Conservation (phyloP, 2,329 filamentous ascomycete genomes). For the Stachybotrys chlorohalonatus region DNA sequence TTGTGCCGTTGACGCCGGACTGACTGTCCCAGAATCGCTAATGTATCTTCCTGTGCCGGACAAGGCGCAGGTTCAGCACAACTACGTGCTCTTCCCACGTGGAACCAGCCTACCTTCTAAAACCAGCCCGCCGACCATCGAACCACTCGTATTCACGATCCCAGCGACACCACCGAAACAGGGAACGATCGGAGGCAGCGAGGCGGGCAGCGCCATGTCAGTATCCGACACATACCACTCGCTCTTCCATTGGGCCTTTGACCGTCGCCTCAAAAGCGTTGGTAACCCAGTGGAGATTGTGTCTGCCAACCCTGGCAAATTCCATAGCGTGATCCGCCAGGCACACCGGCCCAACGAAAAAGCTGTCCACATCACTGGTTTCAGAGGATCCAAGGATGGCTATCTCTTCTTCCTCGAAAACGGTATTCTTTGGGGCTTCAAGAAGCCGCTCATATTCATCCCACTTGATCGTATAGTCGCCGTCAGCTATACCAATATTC, state of each 20-base stretch:
- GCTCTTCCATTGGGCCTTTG: constrained; percentile 53
- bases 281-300: constrained; percentile 40
- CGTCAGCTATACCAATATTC: constrained; percentile 58
- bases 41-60: constrained; percentile 58
- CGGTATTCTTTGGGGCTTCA: constrained; percentile 62
- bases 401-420: constrained; percentile 58
- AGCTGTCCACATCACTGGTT: constrained; percentile 57
- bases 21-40: constrained; percentile 38
- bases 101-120: constrained; percentile 44
- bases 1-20: constrained; percentile 5
- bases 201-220: constrained; percentile 37
- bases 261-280: constrained; percentile 38
- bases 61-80: constrained; percentile 56
- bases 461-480: constrained; percentile 51
- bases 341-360: constrained; percentile 51
- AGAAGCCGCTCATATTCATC: constrained; percentile 58
- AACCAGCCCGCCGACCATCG: constrained; percentile 30
- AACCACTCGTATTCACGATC: constrained; percentile 58
- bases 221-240: constrained; percentile 51
- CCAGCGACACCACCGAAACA: constrained; percentile 51
- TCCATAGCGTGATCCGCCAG: constrained; percentile 48
- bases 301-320: constrained; percentile 44
- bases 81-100: constrained; percentile 54
- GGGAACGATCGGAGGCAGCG: constrained; percentile 43
- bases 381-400: constrained; percentile 60